Evolutionary conservation across 192 early-diverging fungal genomes (phyloP).

Genomic region (Thoreauomyces humboldtii): DNA sequence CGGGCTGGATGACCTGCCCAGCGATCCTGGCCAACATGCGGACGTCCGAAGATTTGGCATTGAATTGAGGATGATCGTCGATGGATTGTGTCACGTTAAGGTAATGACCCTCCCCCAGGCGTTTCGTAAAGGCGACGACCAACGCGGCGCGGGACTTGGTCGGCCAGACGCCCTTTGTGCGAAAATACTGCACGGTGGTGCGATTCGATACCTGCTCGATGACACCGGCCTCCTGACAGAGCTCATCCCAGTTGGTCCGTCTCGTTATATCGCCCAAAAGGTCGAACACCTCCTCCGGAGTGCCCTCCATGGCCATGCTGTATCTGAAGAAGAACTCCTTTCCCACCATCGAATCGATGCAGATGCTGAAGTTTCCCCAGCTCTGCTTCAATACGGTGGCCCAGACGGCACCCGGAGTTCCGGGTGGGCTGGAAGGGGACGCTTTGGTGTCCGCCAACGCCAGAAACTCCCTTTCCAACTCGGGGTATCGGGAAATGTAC

Average conservation of each 20-base stretch:
- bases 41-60: constrained; percentile 21
- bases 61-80: constrained; percentile 32
- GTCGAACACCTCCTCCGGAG: constrained; percentile 46
- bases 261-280: constrained; percentile 30
- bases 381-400: constrained; percentile 9
- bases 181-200: constrained; percentile 40
- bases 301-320: constrained; percentile 37
- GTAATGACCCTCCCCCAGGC: constrained; percentile 22
- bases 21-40: constrained; percentile 41
- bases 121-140: constrained; percentile 26
- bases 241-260: constrained; percentile 43
- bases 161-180: constrained; percentile 47
- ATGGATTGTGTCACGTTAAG: constrained; percentile 43
- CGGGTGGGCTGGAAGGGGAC: constrained; percentile 18
- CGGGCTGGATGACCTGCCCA: constrained; percentile 37
- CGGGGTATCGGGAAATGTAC: constrained; percentile 16
- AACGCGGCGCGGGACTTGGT: constrained; percentile 40
- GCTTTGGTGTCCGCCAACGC: constrained; percentile 10
- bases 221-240: constrained; percentile 33
- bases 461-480: constrained; percentile 17
- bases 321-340: constrained; percentile 41
- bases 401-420: neutral
- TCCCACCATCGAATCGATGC: constrained; percentile 28
- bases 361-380: constrained; percentile 19
- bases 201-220: constrained; percentile 22